Evolutionary conservation across 192 early-diverging fungal genomes (phyloP), one percentile per base, ranked within the genome.

Genomic region (Coemansia sp.): DNA sequence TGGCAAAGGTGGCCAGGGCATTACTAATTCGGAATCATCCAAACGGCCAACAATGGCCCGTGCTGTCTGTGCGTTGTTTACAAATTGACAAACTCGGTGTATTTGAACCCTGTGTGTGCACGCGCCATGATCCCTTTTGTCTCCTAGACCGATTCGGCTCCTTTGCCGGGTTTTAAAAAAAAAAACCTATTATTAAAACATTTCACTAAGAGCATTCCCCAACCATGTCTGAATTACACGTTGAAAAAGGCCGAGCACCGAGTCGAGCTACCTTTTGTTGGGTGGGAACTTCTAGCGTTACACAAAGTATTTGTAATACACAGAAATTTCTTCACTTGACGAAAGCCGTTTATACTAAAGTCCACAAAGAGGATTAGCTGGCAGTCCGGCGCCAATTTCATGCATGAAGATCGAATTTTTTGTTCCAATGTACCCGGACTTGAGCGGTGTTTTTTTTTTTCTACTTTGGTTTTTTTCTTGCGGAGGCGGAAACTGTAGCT

Each of bases 321-420:
- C 14, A 44, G 42, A 44, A 44, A 44, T 17, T 44, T 44, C 42
- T 17, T 17, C 14, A 12, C 42, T 44, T 44, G 42, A 44, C 42
- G 14, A 44, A 44, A 44, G 42, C 46, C 46, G 19, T 19, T 19
- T 21, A 48, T 48, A 19, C 5, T n/a, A 48, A 48, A 21, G 46
- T 48, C 46, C 46, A 48, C 46, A 48, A 48, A 21, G 46, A n/a
- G 46, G 46, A 48, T 48, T 48, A 21, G n/a, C 46, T 48, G 46
- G 19, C 46, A 44, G 11, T 44, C 42, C 42, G 15, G 15, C 17
- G 15, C 15, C 15, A 44, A 44, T 17, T 44, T 17, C 42, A 44
- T 44, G 42, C 42, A 44, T 44, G 46, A 48, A 48, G 46, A 48
- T 48, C 46, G 19, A 27, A 27, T 27, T 27, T 45, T 19, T 19